Conservation (phyloP, 495 filamentous ascomycete species). For the Patellaria atrata region DNA sequence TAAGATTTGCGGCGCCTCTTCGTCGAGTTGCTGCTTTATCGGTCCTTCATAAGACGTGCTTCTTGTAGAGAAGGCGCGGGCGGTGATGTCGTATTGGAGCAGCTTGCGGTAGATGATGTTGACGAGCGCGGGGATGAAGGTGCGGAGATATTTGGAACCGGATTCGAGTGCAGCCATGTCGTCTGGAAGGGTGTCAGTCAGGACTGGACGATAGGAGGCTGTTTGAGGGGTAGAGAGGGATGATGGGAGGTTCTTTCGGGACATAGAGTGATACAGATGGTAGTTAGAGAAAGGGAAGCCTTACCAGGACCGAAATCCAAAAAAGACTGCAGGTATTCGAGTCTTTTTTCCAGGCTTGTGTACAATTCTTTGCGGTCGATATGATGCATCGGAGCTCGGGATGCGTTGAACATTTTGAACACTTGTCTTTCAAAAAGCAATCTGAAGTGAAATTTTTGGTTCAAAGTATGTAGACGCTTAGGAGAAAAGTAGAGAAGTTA, state of each 20-base stretch:
- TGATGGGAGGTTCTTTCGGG: background rate
- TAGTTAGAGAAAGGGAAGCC: too few relatives aligned
- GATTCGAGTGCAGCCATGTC: constrained; percentile 52
- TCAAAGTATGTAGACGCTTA: too few relatives aligned
- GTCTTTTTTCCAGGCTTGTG: constrained; percentile 48
- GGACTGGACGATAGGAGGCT: too few relatives aligned
- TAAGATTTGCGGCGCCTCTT: constrained; percentile 54
- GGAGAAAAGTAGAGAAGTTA: too few relatives aligned
- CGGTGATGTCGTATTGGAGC: constrained; percentile 60
- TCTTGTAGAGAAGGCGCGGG: constrained; percentile 50
- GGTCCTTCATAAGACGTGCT: constrained; percentile 48
- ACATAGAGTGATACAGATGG: constrained; percentile 14
- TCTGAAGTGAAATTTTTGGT: too few relatives aligned
- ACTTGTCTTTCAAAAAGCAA: too few relatives aligned
- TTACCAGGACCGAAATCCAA: constrained; percentile 58
- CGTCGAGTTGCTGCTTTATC: constrained; percentile 44
- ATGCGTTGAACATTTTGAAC: too few relatives aligned
- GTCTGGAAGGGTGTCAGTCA: constrained; percentile 31
- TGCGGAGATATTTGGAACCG: constrained; percentile 59
- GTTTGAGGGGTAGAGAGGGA: too few relatives aligned
- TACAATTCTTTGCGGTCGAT: constrained; percentile 57
- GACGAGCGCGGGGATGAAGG: constrained; percentile 53
- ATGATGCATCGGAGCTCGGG: constrained; percentile 34
- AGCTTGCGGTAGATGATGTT: constrained; percentile 72
- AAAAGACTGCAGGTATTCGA: constrained; percentile 56